Percentiles rank a stretch among this genome's conserved stretches.
Conservation (phyloP, 768 basidiomycete genomes). For the Vishniacozyma victoriae region DNA sequence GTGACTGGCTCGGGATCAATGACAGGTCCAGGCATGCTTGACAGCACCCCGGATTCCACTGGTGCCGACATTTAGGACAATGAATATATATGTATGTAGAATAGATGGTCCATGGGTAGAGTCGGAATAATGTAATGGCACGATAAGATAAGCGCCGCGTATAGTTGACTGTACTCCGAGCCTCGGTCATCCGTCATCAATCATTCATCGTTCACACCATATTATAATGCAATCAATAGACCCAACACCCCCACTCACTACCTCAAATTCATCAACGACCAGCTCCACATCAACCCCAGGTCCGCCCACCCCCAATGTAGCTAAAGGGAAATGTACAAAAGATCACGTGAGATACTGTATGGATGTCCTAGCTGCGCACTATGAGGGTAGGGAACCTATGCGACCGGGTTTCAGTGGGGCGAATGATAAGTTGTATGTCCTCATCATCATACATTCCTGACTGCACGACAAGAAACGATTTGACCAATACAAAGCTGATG, state of each 20-base stretch:
- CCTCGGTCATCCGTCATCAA: neutral
- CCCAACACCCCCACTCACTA: slow-evolving; percentile 1
- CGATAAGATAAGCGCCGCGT: no score
- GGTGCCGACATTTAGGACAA: no score
- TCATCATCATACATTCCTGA: neutral
- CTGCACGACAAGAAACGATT: neutral
- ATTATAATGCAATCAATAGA: neutral
- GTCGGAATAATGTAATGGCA: no score
- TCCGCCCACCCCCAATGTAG: no score
- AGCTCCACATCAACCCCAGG: neutral
- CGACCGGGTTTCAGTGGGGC: slow-evolving; percentile 55
- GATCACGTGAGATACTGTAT: no score
- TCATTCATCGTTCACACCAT: neutral
- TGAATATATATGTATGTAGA: no score
- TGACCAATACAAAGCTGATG: neutral
- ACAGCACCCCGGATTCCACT: no score
- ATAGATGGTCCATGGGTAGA: no score
- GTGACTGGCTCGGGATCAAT: no score
- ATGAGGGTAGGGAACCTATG: slow-evolving; percentile 55
- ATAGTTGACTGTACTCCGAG: no score
- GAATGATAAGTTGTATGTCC: slow-evolving; percentile 70
- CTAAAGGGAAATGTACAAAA: no score
- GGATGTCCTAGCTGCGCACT: slow-evolving; percentile 45
- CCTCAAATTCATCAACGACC: slow-evolving; percentile 5
- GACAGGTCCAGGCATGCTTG: no score